Percentiles rank a stretch among this genome's conserved stretches.
Evolutionary conservation across 352 stramenopile genomes (phyloP).

Genomic region (Globisporangium echinulatum): DNA sequence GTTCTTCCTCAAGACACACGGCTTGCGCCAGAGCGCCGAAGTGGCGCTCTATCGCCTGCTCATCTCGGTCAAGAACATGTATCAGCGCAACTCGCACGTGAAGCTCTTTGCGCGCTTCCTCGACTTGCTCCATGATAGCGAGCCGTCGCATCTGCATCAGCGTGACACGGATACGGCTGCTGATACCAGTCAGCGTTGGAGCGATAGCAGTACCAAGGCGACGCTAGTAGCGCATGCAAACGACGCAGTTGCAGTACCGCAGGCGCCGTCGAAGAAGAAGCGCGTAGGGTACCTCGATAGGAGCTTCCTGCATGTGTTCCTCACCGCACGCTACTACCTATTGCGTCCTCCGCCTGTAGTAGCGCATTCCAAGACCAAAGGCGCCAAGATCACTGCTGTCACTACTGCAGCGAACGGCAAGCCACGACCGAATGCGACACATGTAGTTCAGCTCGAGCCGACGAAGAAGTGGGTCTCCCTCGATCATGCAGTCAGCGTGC

Average conservation of each 20-base stretch:
- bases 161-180: too few relatives aligned
- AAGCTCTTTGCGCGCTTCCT: slow-evolving; percentile 66
- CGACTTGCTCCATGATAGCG: slow-evolving; percentile 24
- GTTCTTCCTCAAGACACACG: slow-evolving; percentile 67
- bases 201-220: not conserved
- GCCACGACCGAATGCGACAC: not conserved
- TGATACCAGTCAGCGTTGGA: slow-evolving; percentile 4
- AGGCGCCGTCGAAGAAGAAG: slow-evolving; percentile 16
- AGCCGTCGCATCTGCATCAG: too few relatives aligned
- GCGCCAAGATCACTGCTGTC: not conserved
- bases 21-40: slow-evolving; percentile 54
- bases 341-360: slow-evolving; percentile 20
- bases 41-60: slow-evolving; percentile 65
- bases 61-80: slow-evolving; percentile 57
- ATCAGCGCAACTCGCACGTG: slow-evolving; percentile 39
- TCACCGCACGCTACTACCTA: slow-evolving; percentile 45
- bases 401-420: not conserved
- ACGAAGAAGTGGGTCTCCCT: slow-evolving; percentile 57
- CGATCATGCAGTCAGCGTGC: slow-evolving; percentile 44
- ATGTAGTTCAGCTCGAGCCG: slow-evolving; percentile 47
- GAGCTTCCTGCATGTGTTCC: slow-evolving; percentile 62
- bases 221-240: not conserved
- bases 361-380: slow-evolving; percentile 2
- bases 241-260: not conserved
- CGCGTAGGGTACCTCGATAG: slow-evolving; percentile 36